Evolutionary conservation across 2,329 filamentous ascomycete genomes (phyloP), one percentile per base, ranked within the genome.

Genomic region (Laburnicola sp.): DNA sequence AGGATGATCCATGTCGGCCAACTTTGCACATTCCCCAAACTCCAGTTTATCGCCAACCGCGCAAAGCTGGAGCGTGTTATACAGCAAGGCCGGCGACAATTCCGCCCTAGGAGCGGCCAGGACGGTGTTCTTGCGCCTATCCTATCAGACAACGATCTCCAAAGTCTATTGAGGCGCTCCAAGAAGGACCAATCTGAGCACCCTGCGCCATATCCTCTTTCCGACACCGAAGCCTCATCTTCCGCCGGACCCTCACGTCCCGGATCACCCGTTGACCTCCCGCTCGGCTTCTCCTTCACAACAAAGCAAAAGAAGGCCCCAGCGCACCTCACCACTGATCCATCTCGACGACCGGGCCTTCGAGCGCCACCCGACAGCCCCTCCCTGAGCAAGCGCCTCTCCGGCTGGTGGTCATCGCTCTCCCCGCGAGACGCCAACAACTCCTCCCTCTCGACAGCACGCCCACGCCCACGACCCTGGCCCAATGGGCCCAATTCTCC

Each of bases 1-100:
- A 82, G 88, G 32, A 97, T 97, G 93, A 83, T 99, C 10, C 88
- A 91, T 56, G 88, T 90, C 51, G 94, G 94, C 21, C 88, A 95
- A 71, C 89, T 94, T 16, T 91, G 88, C 56, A 85, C 88, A 1
- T 99, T 95, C 68, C 90, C 94, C 0, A 96, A 94, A 70, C 79
- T 99, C 44, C 89, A 94, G 67, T 99, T 97, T 67, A 84, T 97
- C 52, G 84, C 82, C 23, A 99, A 99, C 69, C 78, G 94, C 44
- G 82, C 97, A 59, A 90, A 89, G 64, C 79, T 97, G 6, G 94
- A 99, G 75, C 80, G 86, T 43, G 68, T 83, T 6, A 83, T 87
- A 42, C 78, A 84, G 54, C 75, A 82, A 57, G 84, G 83, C 2
- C 70, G 84, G 1, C 69, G 74, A n/a, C 70, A 72, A 22, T 76